Conservation (phyloP, 176 grass and related monocot species). For the Avena sativa region DNA sequence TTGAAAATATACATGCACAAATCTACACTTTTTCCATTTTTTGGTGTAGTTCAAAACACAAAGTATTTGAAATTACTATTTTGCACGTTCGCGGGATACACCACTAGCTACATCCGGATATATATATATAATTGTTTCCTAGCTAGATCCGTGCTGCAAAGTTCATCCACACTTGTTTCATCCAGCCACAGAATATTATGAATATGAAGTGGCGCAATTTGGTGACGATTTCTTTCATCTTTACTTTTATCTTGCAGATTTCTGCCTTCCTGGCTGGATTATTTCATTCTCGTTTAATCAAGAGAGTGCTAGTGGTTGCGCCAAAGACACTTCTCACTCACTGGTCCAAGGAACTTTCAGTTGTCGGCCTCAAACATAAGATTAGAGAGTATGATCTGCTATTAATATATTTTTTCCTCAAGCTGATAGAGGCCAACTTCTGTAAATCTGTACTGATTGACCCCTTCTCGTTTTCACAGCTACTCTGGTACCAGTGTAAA, state of each 20-base stretch:
- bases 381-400: conserved; percentile 72
- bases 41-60: too few relatives aligned
- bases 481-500: conserved; percentile 75
- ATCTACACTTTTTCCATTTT: too few relatives aligned
- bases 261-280: conserved; percentile 82
- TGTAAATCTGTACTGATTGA: background rate
- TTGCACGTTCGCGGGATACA: too few relatives aligned
- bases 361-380: conserved; percentile 72
- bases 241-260: conserved; percentile 54
- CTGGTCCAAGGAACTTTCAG: conserved; percentile 83
- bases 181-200: background rate
- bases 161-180: background rate
- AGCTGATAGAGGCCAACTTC: conserved; percentile 1
- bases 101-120: too few relatives aligned
- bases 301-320: conserved; percentile 84
- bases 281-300: conserved; percentile 74
- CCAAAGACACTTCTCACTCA: conserved; percentile 90
- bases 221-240: conserved; percentile 19
- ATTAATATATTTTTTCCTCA: background rate
- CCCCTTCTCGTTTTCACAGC: conserved; percentile 49
- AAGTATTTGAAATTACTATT: too few relatives aligned
- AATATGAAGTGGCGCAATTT: conserved; percentile 14
- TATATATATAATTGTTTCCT: background rate
- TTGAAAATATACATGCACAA: too few relatives aligned
- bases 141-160: background rate